Percentiles rank a stretch among this genome's conserved stretches.
These are phyloP conservation scores for Penicillium sp. DNA, from an alignment of 2,329 filamentous ascomycete genomes.

Conservation along the genomic window DNA sequence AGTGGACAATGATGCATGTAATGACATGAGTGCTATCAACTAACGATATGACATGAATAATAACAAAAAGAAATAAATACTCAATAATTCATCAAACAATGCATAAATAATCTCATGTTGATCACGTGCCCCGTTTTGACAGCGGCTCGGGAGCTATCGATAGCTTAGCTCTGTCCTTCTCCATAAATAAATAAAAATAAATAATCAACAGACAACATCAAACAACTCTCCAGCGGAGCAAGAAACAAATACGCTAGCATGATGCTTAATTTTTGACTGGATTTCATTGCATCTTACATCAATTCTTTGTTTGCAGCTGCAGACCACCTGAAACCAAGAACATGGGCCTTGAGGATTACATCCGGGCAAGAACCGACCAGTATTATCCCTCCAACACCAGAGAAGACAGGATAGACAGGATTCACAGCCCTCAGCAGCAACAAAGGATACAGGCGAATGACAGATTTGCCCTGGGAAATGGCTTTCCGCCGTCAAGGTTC, in stretches of 20 bases:
- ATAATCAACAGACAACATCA: background rate
- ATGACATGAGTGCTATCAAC: background rate
- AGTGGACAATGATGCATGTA: background rate
- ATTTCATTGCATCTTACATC: background rate
- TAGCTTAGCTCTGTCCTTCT: background rate
- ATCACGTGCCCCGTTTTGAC: conserved; percentile 6
- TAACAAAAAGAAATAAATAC: background rate
- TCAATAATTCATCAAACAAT: too few species aligned
- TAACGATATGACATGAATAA: background rate
- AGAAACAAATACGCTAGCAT: background rate
- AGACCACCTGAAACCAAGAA: conserved; percentile 5
- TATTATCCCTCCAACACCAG: conserved; percentile 5
- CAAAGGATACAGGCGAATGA: background rate
- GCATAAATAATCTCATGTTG: background rate
- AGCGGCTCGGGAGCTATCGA: background rate
- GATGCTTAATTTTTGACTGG: background rate
- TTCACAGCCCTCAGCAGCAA: conserved; percentile 7
- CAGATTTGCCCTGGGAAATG: conserved; percentile 14
- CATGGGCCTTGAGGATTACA: conserved; percentile 42
- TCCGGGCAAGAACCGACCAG: conserved; percentile 35
- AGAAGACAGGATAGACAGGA: background rate
- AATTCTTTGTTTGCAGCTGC: background rate
- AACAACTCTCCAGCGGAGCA: background rate
- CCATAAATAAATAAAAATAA: conserved; percentile 8
- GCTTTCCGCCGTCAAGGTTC: conserved; percentile 18